Conservation (phyloP, 305 asterid genomes). For the Petunia hybrid region DNA sequence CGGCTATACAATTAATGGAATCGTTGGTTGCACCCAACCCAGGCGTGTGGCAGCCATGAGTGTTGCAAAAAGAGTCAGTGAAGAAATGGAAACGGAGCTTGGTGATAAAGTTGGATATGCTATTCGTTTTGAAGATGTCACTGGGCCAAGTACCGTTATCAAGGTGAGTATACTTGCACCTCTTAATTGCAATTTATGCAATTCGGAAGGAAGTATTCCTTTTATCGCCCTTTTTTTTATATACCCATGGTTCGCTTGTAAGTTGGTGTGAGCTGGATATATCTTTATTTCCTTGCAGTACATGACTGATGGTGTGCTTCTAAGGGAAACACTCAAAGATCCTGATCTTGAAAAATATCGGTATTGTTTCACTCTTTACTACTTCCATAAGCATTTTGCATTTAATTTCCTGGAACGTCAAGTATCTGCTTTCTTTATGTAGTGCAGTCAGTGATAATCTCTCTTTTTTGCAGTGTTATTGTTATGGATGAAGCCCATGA, state of each 20-base stretch:
- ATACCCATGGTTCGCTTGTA: background rate
- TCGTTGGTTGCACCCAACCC: slow-evolving; percentile 98
- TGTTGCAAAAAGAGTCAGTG: slow-evolving; percentile 97
- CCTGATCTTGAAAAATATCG: slow-evolving; percentile 94
- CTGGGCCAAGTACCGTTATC: slow-evolving; percentile 87
- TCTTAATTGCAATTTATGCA: slow-evolving; percentile 21
- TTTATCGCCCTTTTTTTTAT: background rate
- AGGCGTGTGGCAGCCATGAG: slow-evolving; percentile 99
- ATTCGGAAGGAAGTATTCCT: background rate
- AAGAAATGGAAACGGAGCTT: slow-evolving; percentile 96
- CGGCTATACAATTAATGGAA: slow-evolving; percentile 72
- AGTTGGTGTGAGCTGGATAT: slow-evolving; percentile 25
- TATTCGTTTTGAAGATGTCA: slow-evolving; percentile 97
- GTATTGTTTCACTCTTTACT: slow-evolving; percentile 49
- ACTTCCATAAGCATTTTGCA: slow-evolving; percentile 6
- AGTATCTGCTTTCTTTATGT: slow-evolving; percentile 23
- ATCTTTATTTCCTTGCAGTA: slow-evolving; percentile 57
- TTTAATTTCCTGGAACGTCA: slow-evolving; percentile 7
- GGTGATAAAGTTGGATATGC: slow-evolving; percentile 96
- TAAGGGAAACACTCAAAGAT: slow-evolving; percentile 94
- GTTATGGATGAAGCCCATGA: slow-evolving; percentile 99
- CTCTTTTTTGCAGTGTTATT: slow-evolving; percentile 59
- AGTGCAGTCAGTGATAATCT: slow-evolving; percentile 21
- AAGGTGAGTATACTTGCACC: slow-evolving; percentile 57
- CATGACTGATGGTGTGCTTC: slow-evolving; percentile 99